Base-by-base conservation (phyloP, 257 asterid genomes). In the Leonotis leonurus region DNA sequence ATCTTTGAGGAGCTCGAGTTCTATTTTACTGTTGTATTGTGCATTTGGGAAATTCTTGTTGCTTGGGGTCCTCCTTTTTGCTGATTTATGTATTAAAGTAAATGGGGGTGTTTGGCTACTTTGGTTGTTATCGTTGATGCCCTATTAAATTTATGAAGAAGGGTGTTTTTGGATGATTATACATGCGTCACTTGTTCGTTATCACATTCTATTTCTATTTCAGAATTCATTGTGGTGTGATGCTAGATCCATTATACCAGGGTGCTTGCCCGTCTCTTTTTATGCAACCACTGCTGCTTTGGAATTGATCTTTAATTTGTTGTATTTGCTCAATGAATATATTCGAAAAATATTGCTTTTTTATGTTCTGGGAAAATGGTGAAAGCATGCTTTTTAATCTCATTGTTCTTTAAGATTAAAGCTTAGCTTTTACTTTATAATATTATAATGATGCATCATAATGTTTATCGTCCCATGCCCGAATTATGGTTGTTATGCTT, bases 1-100 rank as follows among this genome's bases (percentile, higher is more conserved):
- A 71, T 50, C 65, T 60, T 66, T 36, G 69, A 49, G 70, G 30
- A n/a, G 59, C 27, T 49, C 29, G 36, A 45, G 49, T 55, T 21
- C 22, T 58, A n/a, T n/a, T 22, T 49, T 14, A 7, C 6, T 18
- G 44, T 35, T 50, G 69, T 33, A 25, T 48, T 24, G 49, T 29
- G 53, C 64, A 62, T 35, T 60, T 40, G 37, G 20, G 53, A 39
- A 48, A 49, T 20, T 56, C 13, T 49, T 46, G 17, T 36, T 9
- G 53, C 26, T 57, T 37, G 35, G 57, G 22, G 12, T 21, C n/a
- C 41, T 7, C 32, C 33, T 21, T 10, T 53, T 20, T 16, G 44
- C 32, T 49, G 48, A 39, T 35, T 55, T 54, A 30, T 29, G 14
- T 30, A 35, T 61, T 17, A 14, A 14, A 21, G 64, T 48, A 32